Base-by-base conservation (phyloP, 352 stramenopile genomes). In the Lagenidium giganteum region DNA sequence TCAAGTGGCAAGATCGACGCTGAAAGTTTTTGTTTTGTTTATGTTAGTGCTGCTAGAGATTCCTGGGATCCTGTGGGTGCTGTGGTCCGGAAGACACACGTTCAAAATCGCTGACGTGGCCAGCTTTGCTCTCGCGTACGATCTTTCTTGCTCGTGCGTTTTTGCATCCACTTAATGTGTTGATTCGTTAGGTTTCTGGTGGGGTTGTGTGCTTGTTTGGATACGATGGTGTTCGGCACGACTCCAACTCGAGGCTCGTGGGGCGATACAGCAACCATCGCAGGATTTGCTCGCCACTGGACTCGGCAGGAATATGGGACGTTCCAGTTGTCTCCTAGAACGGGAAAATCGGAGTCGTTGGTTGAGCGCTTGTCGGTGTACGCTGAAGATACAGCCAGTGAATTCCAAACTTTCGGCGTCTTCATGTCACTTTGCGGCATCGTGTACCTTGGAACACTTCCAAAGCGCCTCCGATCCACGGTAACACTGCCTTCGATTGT, bases 221-320 rank as follows among this genome's bases (percentile, higher is more conserved):
- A 68, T 18, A 71, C 60, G 3, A 46, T 58, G n/a, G 8, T 52
- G n/a, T 52, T 51, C 4, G 63, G 51, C 0, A 51, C 67, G 33
- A 49, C 41, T 3, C 53, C 63, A 37, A 68, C 56, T 9, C 51
- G 50, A 17, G 92, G 92, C 8, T 94, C 81, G 1, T 98, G 93
- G 91, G 93, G 93, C n/a, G 62, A 97, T 52, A 67, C 92, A 4
- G 87, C 74, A 3, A 87, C 64, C 21, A 17, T 93, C 5, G 9
- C 25, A 36, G 93, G 92, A 42, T 32, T 22, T 3, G 6, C 28
- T 51, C 64, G 78, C 25, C 34, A 80, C 27, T 67, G 85, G 13
- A 47, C 9, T 24, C 67, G 92, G 20, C 61, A 59, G 21, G 93
- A 98, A 40, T 98, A 98, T 44, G 93, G 92, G 7, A 97, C 86